Evolutionary conservation across 495 filamentous ascomycete species (phyloP), one percentile per base, ranked within the genome.

Genomic region (Neurospora sp.): DNA sequence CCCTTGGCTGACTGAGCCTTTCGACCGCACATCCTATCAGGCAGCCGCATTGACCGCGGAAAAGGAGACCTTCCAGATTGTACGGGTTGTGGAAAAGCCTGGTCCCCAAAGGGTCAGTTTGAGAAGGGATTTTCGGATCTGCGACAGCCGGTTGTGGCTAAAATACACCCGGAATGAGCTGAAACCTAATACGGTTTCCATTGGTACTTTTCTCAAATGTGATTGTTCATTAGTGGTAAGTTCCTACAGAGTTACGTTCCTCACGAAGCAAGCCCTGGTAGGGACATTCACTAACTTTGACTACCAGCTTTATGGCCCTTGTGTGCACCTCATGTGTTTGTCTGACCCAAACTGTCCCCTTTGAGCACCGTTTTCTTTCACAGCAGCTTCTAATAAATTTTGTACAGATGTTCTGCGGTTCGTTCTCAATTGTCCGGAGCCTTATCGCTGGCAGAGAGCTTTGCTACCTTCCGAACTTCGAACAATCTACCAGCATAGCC

Each of bases 21-120:
- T 21, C 9, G 0, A n/a, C 8, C 45, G 45, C 19, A 0, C 8
- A 43, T n/a, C 17, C 3, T 43, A 43, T 43, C 1, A n/a, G 42
- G 19, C 1, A 0, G 42, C 42, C 42, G 19, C 2, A 3, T 3
- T n/a, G 5, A 7, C 1, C 5, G 42, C 42, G 19, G 17, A 19
- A n/a, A 8, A 8, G 0, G 19, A 0, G 19, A 48, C 0, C 0
- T 11, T 48, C 0, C 45, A 48, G 2, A 10, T 48, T 11, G 9
- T 24, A 11, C 45, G 4, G 2, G 10, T 48, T 48, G n/a, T 48
- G 3, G 45, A 21, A 3, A 24, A 24, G 2, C 45, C 45, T 21
- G 45, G 45, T 13, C 19, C 0, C 45, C 11, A 3, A 5, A 1
- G n/a, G 8, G 45, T 4, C n/a, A 21, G 7, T 0, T 24, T 24